Conservation (phyloP, 208 protist genomes). For the Tritrichomonas foetus region DNA sequence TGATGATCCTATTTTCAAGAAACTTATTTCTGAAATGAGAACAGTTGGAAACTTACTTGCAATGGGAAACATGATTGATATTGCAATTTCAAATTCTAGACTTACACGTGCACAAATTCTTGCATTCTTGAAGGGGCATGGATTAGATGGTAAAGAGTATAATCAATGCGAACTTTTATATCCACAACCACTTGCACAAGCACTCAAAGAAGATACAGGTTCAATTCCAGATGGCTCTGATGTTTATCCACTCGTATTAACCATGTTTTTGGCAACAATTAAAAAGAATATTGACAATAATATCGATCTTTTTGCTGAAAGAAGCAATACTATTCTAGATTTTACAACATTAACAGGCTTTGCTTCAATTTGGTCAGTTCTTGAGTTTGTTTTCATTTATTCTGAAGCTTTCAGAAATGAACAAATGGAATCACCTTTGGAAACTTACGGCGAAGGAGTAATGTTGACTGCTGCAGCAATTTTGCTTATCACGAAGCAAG, state of each 20-base stretch:
- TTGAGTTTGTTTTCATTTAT: background rate
- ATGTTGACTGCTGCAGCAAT: background rate
- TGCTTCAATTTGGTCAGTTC: background rate
- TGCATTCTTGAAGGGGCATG: background rate
- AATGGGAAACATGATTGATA: background rate
- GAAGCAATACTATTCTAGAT: background rate
- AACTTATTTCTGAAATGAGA: background rate
- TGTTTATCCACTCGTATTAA: background rate
- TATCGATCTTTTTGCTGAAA: background rate
- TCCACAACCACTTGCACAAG: background rate
- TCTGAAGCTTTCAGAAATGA: background rate
- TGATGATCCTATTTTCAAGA: background rate
- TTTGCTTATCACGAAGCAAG: background rate
- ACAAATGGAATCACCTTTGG: background rate
- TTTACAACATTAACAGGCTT: background rate
- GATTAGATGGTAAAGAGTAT: background rate
- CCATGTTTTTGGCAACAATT: background rate
- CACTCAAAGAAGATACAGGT: background rate
- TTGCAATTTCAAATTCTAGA: background rate
- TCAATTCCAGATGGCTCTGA: background rate
- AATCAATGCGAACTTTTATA: background rate
- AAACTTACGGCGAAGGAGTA: background rate
- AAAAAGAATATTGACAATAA: background rate
- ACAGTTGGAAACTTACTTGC: background rate
- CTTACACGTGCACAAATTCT: background rate